These are phyloP conservation scores for Apostasia shenzhenica DNA, from an alignment of 106 monocot genomes.

Conservation along the genomic window DNA sequence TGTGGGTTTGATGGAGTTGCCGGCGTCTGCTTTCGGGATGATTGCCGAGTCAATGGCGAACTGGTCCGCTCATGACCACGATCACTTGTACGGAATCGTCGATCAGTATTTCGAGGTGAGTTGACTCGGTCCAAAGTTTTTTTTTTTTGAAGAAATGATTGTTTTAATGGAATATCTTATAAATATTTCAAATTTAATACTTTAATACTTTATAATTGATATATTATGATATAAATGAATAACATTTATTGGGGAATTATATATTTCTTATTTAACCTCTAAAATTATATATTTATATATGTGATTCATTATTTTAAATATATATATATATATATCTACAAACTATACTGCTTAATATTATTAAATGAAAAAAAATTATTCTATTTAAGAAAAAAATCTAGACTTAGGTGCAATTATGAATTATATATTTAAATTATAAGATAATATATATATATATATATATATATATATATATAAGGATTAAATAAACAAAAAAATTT, in stretches of 20 bases:
- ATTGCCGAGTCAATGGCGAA: constrained; percentile 48
- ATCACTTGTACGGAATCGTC: constrained; percentile 53
- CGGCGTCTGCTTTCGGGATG: constrained; percentile 31
- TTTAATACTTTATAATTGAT: neutral
- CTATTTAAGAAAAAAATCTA: too few relatives aligned
- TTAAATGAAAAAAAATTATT: too few relatives aligned
- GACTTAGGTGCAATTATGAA: too few relatives aligned
- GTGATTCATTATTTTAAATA: too few relatives aligned
- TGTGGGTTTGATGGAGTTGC: constrained; percentile 30
- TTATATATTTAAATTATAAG: too few relatives aligned
- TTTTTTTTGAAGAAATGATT: neutral
- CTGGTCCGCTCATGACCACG: constrained; percentile 49
- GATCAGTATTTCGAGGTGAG: constrained; percentile 66
- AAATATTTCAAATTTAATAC: neutral
- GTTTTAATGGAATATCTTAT: neutral
- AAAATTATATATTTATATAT: neutral
- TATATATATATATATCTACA: too few relatives aligned
- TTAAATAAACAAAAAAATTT: too few relatives aligned
- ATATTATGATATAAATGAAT: neutral
- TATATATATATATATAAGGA: too few relatives aligned
- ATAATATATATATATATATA: too few relatives aligned
- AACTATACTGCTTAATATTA: too few relatives aligned
- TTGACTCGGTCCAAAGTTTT: neutral
- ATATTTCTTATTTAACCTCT: neutral
- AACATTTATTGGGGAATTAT: neutral